A percentile compares a stretch with the other conserved stretches of the same genome.
phyloP scores from a whole-genome alignment of 805 yeast species.

The Diddensiella caesifluorescens region DNA sequence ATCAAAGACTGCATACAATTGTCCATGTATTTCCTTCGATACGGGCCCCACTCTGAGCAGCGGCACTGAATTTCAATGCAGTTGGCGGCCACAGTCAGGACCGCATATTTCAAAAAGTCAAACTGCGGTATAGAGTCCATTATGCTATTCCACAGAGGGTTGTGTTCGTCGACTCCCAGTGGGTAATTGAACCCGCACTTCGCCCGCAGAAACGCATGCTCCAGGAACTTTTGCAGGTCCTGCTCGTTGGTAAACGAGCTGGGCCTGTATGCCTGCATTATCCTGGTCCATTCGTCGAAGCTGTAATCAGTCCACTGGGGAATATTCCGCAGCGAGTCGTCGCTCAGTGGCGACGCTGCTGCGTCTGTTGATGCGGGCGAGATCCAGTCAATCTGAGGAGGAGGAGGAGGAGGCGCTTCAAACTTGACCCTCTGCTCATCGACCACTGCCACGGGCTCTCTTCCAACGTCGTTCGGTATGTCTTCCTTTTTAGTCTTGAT shows the following conservation, averaged over 20 bases:
- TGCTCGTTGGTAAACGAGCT: conserved; percentile 13
- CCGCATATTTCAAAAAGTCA: conserved; percentile 14
- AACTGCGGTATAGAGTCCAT: conserved; percentile 7
- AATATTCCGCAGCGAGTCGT: conserved; percentile 7
- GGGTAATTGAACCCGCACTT: conserved; percentile 18
- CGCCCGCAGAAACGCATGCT: conserved; percentile 12
- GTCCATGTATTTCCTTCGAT: conserved; percentile 16
- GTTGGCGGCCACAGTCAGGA: conserved; percentile 10
- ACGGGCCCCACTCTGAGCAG: conserved; percentile 18
- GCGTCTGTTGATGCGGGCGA: conserved; percentile 2
- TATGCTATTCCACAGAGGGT: conserved; percentile 16
- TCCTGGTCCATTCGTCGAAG: conserved; percentile 16
- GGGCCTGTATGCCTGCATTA: conserved; percentile 20
- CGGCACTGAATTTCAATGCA: conserved; percentile 14
- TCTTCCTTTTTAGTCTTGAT: neutral
- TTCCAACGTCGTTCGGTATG: neutral
- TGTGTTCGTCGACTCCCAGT: conserved; percentile 14
- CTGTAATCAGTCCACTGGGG: conserved; percentile 16
- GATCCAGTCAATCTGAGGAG: conserved; percentile 3
- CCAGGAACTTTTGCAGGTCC: conserved; percentile 16
- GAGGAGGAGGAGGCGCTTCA: too few relatives aligned
- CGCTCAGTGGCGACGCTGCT: conserved; percentile 8
- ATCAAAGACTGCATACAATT: conserved; percentile 16
- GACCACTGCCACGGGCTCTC: too few relatives aligned
- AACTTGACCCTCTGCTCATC: too few relatives aligned